These are phyloP conservation scores for Microbotryomycetes sp. DNA, from an alignment of 1,284 basidiomycete genomes.

Conservation along the genomic window DNA sequence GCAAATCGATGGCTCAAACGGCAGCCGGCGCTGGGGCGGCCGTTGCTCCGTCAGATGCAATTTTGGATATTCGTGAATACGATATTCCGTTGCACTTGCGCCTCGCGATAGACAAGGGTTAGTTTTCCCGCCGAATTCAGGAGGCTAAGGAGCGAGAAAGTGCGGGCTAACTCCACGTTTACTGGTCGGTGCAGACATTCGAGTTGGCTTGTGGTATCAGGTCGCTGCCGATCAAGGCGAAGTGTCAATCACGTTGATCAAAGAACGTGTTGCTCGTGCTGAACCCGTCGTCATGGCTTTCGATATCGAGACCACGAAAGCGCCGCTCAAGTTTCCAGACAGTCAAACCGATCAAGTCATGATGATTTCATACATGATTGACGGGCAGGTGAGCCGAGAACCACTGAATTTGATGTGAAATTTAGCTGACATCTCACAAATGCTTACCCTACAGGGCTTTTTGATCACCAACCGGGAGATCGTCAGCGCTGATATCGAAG, in stretches of 20 bases:
- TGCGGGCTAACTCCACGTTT: not conserved
- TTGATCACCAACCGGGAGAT: conserved; percentile 98
- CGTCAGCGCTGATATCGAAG: conserved; percentile 93
- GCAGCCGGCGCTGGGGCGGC: conserved; percentile 50
- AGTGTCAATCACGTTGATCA: conserved; percentile 65
- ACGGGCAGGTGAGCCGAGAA: conserved; percentile 55
- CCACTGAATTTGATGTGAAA: not conserved
- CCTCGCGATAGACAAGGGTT: conserved; percentile 89
- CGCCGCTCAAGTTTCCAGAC: conserved; percentile 97
- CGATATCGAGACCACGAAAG: conserved; percentile 98
- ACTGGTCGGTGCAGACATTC: conserved; percentile 57
- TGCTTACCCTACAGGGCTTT: conserved; percentile 61
- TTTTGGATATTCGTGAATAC: conserved; percentile 92
- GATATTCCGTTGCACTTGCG: conserved; percentile 97
- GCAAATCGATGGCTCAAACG: conserved; percentile 33
- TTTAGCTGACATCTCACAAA: not conserved
- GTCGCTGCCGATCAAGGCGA: conserved; percentile 72
- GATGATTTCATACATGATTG: conserved; percentile 99
- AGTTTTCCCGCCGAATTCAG: conserved; percentile 28
- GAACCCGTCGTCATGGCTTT: conserved; percentile 99
- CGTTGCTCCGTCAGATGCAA: conserved; percentile 49
- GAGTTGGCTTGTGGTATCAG: conserved; percentile 94
- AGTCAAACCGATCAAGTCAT: conserved; percentile 94
- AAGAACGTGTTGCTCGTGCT: conserved; percentile 90
- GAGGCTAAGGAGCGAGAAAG: not conserved